phyloP scores from a whole-genome alignment of 352 stramenopile genomes.

The Thraustotheca clavata region DNA sequence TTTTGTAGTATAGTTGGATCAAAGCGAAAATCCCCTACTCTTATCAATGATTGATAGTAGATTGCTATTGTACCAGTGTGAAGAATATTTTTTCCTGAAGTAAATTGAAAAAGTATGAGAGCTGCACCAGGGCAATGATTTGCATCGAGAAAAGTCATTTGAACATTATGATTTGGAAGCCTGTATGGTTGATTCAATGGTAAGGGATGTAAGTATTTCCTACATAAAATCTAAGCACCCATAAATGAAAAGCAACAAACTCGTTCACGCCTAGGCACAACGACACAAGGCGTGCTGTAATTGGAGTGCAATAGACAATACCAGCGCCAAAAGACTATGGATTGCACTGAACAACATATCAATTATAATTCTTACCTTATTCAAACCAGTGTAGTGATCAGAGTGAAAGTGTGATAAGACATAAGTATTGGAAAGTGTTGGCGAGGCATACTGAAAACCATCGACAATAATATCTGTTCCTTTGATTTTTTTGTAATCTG shows the following conservation, averaged over 20 bases:
- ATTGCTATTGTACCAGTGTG: constrained; percentile 76
- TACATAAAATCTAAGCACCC: constrained; percentile 2
- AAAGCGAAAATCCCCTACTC: constrained; percentile 67
- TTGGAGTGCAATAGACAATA: constrained; percentile 93
- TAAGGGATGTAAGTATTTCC: constrained; percentile 87
- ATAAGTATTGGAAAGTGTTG: constrained; percentile 76
- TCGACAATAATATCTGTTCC: constrained; percentile 84
- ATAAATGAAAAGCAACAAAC: neutral
- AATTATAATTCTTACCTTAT: constrained; percentile 29
- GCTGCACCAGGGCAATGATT: constrained; percentile 95
- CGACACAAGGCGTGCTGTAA: constrained; percentile 87
- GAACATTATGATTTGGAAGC: constrained; percentile 59
- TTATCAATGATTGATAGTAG: neutral
- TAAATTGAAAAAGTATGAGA: constrained; percentile 92
- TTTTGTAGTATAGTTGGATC: constrained; percentile 64
- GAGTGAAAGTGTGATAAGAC: constrained; percentile 98
- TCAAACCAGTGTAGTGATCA: constrained; percentile 93
- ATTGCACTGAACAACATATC: neutral
- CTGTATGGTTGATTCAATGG: constrained; percentile 83
- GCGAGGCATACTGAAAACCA: constrained; percentile 74
- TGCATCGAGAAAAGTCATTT: constrained; percentile 93
- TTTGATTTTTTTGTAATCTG: constrained; percentile 71
- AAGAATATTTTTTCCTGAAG: constrained; percentile 74
- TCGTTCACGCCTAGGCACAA: constrained; percentile 82
- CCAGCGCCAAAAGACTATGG: constrained; percentile 78